Evolutionary conservation across 2,329 filamentous ascomycete species (phyloP).

Genomic region (Hymenoscyphus fructigenus): DNA sequence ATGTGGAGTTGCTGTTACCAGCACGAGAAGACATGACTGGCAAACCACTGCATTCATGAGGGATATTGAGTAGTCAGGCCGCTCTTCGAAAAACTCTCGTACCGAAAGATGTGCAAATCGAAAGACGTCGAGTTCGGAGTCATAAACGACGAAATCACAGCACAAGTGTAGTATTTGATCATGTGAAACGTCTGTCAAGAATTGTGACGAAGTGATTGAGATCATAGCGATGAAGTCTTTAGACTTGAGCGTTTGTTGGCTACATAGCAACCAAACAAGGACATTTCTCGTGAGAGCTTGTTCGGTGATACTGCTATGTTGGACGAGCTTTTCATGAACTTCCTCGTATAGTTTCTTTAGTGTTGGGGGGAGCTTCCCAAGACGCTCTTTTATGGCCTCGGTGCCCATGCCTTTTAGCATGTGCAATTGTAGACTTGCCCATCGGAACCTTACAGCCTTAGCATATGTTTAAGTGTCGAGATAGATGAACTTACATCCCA

Average conservation of each 20-base stretch:
- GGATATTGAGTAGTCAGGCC: neutral
- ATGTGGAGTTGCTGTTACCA: too few relatives aligned
- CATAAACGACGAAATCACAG: constrained; percentile 19
- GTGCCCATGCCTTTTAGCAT: constrained; percentile 15
- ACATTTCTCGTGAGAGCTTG: neutral
- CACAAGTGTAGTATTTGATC: constrained; percentile 16
- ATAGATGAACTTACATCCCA: constrained; percentile 6
- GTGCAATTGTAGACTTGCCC: constrained; percentile 15
- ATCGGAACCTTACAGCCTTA: constrained; percentile 10
- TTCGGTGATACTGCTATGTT: neutral
- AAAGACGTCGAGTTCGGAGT: constrained; percentile 15
- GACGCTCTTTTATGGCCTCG: neutral
- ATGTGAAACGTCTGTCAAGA: neutral
- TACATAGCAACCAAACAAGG: constrained; percentile 11
- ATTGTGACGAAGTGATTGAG: neutral
- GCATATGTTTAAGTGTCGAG: too few relatives aligned
- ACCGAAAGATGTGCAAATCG: constrained; percentile 22
- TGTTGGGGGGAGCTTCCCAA: too few relatives aligned
- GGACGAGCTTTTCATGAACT: constrained; percentile 1
- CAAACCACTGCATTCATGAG: too few relatives aligned
- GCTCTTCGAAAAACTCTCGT: constrained; percentile 18
- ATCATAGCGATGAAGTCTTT: neutral
- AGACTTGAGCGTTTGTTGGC: constrained; percentile 1
- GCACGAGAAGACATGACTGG: too few relatives aligned
- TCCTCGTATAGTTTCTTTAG: constrained; percentile 1